Evolutionary conservation across 176 grass and related monocot species (phyloP).

Genomic region (Rhynchospora pubera): DNA sequence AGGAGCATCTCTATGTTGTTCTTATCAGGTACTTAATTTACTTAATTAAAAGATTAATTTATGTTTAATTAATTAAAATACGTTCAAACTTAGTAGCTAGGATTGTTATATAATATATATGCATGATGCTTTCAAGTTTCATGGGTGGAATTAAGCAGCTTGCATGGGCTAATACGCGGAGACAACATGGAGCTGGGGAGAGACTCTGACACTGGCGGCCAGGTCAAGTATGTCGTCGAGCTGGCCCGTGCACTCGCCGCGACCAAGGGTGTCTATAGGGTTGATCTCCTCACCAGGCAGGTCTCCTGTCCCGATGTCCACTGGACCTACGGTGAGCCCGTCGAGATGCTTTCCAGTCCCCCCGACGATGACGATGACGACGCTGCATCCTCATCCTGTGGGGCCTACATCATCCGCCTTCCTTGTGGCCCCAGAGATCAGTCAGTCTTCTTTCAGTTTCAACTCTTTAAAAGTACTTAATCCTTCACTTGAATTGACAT

Average conservation of each 20-base stretch:
- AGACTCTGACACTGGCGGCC: slow-evolving; percentile 86
- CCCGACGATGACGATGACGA: not conserved
- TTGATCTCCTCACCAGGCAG: slow-evolving; percentile 81
- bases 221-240: slow-evolving; percentile 95
- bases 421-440: slow-evolving; percentile 70
- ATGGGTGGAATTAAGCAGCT: slow-evolving; percentile 19
- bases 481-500: no score
- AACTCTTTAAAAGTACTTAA: not conserved
- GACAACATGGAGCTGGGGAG: slow-evolving; percentile 95
- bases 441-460: not conserved
- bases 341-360: slow-evolving; percentile 56
- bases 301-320: slow-evolving; percentile 69
- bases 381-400: not conserved
- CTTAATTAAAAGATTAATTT: not conserved
- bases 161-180: slow-evolving; percentile 79
- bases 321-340: slow-evolving; percentile 89
- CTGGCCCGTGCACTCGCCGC: slow-evolving; percentile 76
- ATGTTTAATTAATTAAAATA: not conserved
- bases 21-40: slow-evolving; percentile 55
- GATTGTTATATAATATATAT: no score
- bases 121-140: no score
- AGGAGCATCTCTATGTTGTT: slow-evolving; percentile 64
- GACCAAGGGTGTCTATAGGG: slow-evolving; percentile 62
- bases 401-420: slow-evolving; percentile 82
- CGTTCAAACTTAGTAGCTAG: not conserved